Percentiles rank a stretch among this genome's conserved stretches.
Evolutionary conservation across 768 basidiomycete genomes (phyloP).

Genomic region (Rhodotorula taiwanensis): DNA sequence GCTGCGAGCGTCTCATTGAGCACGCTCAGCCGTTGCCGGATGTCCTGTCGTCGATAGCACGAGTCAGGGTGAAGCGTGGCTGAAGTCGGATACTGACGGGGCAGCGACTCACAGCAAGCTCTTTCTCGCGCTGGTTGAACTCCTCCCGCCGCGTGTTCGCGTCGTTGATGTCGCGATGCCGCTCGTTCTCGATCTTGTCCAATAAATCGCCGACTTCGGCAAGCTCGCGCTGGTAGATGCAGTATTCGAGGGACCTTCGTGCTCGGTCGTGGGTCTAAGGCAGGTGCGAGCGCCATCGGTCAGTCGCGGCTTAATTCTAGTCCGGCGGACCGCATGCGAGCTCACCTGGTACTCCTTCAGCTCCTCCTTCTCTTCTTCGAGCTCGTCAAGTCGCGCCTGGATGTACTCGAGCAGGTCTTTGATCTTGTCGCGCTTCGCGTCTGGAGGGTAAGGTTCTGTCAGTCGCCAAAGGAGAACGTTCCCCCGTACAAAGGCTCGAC

Average conservation of each 20-base stretch:
- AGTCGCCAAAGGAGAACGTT: background rate
- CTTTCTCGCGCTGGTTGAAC: slow-evolving; percentile 73
- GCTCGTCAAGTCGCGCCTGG: slow-evolving; percentile 76
- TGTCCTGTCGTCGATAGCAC: background rate
- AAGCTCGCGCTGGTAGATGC: slow-evolving; percentile 81
- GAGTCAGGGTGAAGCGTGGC: too few species aligned
- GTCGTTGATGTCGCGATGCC: slow-evolving; percentile 71
- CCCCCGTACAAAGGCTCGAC: slow-evolving; percentile 1
- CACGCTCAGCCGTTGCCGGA: slow-evolving; percentile 55
- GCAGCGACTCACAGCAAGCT: slow-evolving; percentile 62
- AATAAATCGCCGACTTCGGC: slow-evolving; percentile 79
- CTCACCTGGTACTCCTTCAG: slow-evolving; percentile 84
- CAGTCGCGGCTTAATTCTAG: background rate
- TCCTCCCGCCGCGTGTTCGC: slow-evolving; percentile 75
- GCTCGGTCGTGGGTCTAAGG: slow-evolving; percentile 71
- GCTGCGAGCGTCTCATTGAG: slow-evolving; percentile 67
- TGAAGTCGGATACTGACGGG: too few species aligned
- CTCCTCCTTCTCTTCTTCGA: slow-evolving; percentile 97
- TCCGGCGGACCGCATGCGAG: background rate
- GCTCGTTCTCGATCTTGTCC: slow-evolving; percentile 57
- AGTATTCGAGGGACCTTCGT: slow-evolving; percentile 87
- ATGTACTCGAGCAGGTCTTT: slow-evolving; percentile 82
- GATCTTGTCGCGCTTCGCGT: slow-evolving; percentile 84
- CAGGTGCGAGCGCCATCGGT: background rate
- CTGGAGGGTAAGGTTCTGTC: slow-evolving; percentile 42